Conservation (phyloP, 805 yeast genomes). For the Schwanniomyces pseudopolymorphus region DNA sequence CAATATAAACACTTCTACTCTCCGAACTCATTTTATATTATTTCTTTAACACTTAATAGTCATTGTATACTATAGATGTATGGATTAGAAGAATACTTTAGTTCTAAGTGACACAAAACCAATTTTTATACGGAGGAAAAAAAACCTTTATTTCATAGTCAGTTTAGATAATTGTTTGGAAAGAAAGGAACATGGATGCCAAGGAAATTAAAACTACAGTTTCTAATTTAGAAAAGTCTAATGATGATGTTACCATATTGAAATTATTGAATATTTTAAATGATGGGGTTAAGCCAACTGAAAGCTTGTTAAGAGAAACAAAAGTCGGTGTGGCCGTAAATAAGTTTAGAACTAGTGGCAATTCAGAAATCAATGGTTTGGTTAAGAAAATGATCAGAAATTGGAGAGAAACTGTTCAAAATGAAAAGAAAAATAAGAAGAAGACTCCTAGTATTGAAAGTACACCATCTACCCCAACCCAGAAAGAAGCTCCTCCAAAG, state of each 20-base stretch:
- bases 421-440: conserved; percentile 51
- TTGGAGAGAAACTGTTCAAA: conserved; percentile 89
- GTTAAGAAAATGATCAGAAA: conserved; percentile 80
- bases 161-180: background rate
- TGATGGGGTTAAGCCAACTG: conserved; percentile 78
- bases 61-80: no score
- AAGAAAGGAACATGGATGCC: conserved; percentile 51
- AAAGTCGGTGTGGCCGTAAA: conserved; percentile 97
- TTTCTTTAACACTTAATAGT: background rate
- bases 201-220: conserved; percentile 71
- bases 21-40: conserved; percentile 6
- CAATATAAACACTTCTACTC: conserved; percentile 60
- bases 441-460: conserved; percentile 4
- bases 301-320: conserved; percentile 82
- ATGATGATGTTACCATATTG: conserved; percentile 59
- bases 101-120: background rate
- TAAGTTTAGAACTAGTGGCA: conserved; percentile 69
- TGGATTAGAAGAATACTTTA: no score
- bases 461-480: conserved; percentile 8
- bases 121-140: background rate
- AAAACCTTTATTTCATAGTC: background rate
- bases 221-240: conserved; percentile 68
- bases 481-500: conserved; percentile 17
- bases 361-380: conserved; percentile 63
- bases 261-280: conserved; percentile 66